Evolutionary conservation across 2,329 filamentous ascomycete species (phyloP).

Genomic region (Didymella segeticola): DNA sequence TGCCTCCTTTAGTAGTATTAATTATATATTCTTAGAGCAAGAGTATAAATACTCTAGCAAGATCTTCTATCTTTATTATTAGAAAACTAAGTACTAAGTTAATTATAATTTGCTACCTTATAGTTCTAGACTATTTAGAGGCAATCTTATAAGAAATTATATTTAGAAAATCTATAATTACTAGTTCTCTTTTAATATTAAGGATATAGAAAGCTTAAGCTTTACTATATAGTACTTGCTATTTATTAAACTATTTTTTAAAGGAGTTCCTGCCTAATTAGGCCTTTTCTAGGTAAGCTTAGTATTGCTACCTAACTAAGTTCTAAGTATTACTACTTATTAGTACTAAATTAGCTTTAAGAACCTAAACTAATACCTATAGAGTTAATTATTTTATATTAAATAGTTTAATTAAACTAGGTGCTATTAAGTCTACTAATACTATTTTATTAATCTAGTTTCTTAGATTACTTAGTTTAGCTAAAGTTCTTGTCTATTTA

Average conservation of each 20-base stretch:
- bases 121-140: too few species aligned
- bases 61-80: too few species aligned
- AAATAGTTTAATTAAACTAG: neutral
- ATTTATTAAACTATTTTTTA: neutral
- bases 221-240: neutral
- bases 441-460: neutral
- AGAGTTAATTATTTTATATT: neutral
- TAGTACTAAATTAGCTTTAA: neutral
- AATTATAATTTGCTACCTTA: too few species aligned
- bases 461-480: neutral
- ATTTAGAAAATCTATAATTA: too few species aligned
- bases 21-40: neutral
- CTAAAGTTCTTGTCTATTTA: too few species aligned
- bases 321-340: neutral
- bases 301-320: neutral
- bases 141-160: too few species aligned
- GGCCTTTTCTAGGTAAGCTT: neutral
- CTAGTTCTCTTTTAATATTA: too few species aligned
- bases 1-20: neutral
- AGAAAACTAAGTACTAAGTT: too few species aligned
- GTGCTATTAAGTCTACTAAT: neutral
- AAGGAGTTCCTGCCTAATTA: neutral
- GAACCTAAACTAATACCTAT: neutral
- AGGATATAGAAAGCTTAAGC: neutral
- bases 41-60: neutral